Percentiles rank a stretch among this genome's conserved stretches.
These are phyloP conservation scores for Hibiscus tridactylites DNA, from an alignment of 345 rosid genomes.

Conservation along the genomic window DNA sequence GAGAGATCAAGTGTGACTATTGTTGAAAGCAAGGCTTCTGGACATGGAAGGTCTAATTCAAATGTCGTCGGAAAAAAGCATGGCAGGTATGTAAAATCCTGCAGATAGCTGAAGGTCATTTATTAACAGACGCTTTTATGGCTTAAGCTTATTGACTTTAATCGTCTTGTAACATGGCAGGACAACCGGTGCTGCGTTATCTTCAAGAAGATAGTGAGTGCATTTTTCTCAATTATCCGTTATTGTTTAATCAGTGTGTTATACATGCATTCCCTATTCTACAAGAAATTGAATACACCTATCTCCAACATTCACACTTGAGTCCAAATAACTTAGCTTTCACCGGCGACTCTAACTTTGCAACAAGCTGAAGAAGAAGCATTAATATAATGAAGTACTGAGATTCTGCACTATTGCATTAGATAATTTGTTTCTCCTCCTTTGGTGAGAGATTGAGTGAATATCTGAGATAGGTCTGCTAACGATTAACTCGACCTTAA, in stretches of 20 bases:
- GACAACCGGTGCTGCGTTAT: constrained; percentile 28
- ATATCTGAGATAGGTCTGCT: too few relatives aligned
- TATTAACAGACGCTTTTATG: neutral
- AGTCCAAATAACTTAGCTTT: neutral
- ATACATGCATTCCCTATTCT: neutral
- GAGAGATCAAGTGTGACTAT: neutral
- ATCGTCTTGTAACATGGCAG: constrained; percentile 23
- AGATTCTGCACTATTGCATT: too few relatives aligned
- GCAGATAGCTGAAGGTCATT: neutral
- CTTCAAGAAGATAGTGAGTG: constrained; percentile 32
- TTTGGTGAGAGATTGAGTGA: too few relatives aligned
- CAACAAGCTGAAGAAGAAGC: neutral
- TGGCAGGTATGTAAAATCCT: constrained; percentile 39
- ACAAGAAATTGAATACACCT: neutral
- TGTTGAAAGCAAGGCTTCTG: constrained; percentile 34
- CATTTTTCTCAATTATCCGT: neutral
- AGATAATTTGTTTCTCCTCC: too few relatives aligned
- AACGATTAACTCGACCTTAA: too few relatives aligned
- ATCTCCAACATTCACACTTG: neutral
- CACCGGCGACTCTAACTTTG: neutral
- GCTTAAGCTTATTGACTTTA: neutral
- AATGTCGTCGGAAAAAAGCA: constrained; percentile 39
- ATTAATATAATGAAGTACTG: too few relatives aligned
- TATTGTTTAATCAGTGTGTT: neutral
- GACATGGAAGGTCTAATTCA: constrained; percentile 35